These are phyloP conservation scores for Lactuca sativa DNA, from an alignment of 129 eudicot species.

Conservation along the genomic window DNA sequence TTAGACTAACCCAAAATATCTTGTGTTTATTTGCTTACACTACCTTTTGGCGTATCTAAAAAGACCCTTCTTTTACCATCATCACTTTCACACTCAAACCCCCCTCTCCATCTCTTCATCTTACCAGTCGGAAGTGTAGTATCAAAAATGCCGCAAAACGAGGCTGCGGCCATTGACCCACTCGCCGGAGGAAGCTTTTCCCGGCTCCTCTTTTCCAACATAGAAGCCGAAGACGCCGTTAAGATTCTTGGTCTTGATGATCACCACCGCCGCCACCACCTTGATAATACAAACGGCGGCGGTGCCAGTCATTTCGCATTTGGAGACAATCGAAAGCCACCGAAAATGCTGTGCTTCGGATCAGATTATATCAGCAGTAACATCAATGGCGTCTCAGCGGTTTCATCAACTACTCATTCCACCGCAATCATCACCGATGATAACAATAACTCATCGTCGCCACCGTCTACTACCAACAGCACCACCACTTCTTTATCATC, in stretches of 20 bases:
- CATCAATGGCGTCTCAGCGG: background rate
- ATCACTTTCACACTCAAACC: constrained; percentile 8
- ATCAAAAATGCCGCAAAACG: constrained; percentile 36
- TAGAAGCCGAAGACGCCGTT: constrained; percentile 18
- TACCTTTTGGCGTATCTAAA: background rate
- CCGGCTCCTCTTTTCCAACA: constrained; percentile 51
- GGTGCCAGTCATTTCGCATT: constrained; percentile 27
- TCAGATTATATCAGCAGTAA: constrained; percentile 26
- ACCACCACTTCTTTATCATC: constrained; percentile 33
- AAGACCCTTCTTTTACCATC: constrained; percentile 16
- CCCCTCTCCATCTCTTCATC: constrained; percentile 4
- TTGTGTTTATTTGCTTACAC: background rate
- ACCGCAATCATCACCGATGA: constrained; percentile 7
- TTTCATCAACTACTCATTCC: constrained; percentile 5
- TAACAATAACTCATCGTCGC: constrained; percentile 36
- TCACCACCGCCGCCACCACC: constrained; percentile 5
- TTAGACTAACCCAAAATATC: too few relatives aligned
- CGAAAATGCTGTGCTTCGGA: constrained; percentile 78
- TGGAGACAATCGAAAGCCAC: constrained; percentile 36
- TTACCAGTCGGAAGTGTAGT: constrained; percentile 21
- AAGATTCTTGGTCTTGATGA: constrained; percentile 19
- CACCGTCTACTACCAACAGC: constrained; percentile 38
- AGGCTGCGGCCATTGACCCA: constrained; percentile 40
- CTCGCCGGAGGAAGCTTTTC: constrained; percentile 61
- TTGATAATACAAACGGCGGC: constrained; percentile 9